Evolutionary conservation across 2,329 filamentous ascomycete species (phyloP).

Genomic region (Corniculantispora saksenae): DNA sequence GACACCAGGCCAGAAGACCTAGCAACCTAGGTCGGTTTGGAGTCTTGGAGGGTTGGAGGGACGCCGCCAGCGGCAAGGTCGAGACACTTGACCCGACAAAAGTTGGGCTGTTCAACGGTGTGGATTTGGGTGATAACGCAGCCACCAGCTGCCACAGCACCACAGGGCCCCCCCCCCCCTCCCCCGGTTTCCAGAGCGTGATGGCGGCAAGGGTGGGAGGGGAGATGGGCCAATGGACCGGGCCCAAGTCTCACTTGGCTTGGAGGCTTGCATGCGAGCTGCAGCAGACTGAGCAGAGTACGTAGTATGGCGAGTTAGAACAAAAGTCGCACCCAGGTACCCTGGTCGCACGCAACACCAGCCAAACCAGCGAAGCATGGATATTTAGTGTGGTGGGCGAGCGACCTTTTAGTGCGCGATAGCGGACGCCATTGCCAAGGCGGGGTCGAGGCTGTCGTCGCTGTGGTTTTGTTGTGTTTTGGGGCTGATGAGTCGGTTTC

Average conservation of each 20-base stretch:
- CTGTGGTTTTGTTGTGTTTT: neutral
- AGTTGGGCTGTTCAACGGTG: slow-evolving; percentile 16
- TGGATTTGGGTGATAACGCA: slow-evolving; percentile 22
- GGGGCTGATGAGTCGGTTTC: neutral
- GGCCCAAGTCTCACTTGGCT: slow-evolving; percentile 2
- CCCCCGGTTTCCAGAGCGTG: slow-evolving; percentile 17
- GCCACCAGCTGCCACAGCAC: slow-evolving; percentile 13
- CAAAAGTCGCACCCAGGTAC: no score
- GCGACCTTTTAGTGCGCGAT: slow-evolving; percentile 12
- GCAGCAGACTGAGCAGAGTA: neutral
- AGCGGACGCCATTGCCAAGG: slow-evolving; percentile 9
- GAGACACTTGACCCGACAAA: slow-evolving; percentile 6
- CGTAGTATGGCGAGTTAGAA: no score
- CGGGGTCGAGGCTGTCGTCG: slow-evolving; percentile 2
- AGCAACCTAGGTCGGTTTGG: neutral
- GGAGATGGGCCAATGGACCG: slow-evolving; percentile 10
- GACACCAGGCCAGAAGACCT: neutral
- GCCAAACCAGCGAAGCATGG: neutral
- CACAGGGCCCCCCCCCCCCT: no score
- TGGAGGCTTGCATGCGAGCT: neutral
- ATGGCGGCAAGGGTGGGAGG: slow-evolving; percentile 15
- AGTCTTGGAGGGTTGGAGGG: neutral
- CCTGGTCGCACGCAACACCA: no score
- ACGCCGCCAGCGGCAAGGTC: slow-evolving; percentile 15
- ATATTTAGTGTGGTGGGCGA: neutral